These are phyloP conservation scores for Garcia nutans DNA, from an alignment of 345 rosid species.

Conservation along the genomic window DNA sequence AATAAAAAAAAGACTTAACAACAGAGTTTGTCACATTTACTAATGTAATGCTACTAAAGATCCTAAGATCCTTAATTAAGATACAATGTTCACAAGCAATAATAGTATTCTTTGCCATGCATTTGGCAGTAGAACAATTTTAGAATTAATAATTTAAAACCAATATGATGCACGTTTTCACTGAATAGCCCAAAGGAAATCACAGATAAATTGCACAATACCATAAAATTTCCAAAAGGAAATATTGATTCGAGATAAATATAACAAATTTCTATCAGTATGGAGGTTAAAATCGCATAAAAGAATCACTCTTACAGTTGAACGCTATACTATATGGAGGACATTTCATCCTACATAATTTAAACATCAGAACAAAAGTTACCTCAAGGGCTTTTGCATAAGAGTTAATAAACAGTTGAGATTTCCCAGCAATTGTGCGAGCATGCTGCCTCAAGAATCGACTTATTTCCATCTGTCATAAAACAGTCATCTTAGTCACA, in stretches of 20 bases:
- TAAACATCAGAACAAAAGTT: slow-evolving; percentile 13
- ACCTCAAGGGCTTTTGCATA: slow-evolving; percentile 99
- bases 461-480: slow-evolving; percentile 92
- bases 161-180: not conserved
- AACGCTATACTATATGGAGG: not conserved
- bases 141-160: not conserved
- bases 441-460: slow-evolving; percentile 90
- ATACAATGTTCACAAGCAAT: not conserved
- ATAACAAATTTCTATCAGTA: not conserved
- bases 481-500: slow-evolving; percentile 21
- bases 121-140: not conserved
- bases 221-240: not conserved
- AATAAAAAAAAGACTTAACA: not conserved
- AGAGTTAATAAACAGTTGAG: slow-evolving; percentile 92
- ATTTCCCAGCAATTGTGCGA: slow-evolving; percentile 90
- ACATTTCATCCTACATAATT: not conserved
- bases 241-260: not conserved
- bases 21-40: not conserved
- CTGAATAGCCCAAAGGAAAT: not conserved
- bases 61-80: not conserved
- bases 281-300: not conserved
- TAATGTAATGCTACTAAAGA: not conserved
- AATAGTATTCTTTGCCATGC: not conserved
- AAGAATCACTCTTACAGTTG: not conserved
- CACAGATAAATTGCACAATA: not conserved